A percentile compares a stretch with the other conserved stretches of the same genome.
These are phyloP conservation scores for Phaeosphaeria sp. DNA, from an alignment of 2,329 filamentous ascomycete species.

Conservation along the genomic window DNA sequence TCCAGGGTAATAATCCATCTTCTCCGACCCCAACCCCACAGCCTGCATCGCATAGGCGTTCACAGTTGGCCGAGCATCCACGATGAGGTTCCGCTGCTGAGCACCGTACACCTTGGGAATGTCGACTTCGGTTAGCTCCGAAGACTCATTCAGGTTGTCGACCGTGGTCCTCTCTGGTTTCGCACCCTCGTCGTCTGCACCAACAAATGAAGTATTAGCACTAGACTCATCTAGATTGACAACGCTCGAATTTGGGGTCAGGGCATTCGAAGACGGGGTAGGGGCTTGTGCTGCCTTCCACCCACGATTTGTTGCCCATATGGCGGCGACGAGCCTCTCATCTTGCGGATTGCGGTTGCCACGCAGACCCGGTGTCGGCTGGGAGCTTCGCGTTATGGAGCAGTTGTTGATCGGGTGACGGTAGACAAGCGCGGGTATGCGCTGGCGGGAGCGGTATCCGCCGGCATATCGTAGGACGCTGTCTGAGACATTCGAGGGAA, in stretches of 20 bases:
- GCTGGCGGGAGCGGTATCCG: constrained; percentile 83
- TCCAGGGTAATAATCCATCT: constrained; percentile 96
- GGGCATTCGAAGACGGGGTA: constrained; percentile 32
- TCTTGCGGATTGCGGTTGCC: constrained; percentile 94
- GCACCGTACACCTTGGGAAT: constrained; percentile 75
- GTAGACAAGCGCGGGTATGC: constrained; percentile 90
- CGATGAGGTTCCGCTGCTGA: constrained; percentile 91
- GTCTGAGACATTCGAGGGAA: constrained; percentile 92
- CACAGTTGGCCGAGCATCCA: constrained; percentile 91
- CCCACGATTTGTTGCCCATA: constrained; percentile 73
- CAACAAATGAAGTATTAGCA: constrained; percentile 45
- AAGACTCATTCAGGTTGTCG: constrained; percentile 39
- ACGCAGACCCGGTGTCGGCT: constrained; percentile 85
- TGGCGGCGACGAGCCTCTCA: constrained; percentile 89
- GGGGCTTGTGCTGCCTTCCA: constrained; percentile 38
- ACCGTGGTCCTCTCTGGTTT: constrained; percentile 23
- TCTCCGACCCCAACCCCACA: constrained; percentile 90
- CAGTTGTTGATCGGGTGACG: constrained; percentile 97
- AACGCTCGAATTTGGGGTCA: constrained; percentile 42
- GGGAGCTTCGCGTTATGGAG: constrained; percentile 92
- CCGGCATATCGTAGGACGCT: constrained; percentile 94
- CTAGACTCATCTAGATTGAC: constrained; percentile 41
- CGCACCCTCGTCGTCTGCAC: constrained; percentile 32
- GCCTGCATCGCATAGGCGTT: constrained; percentile 96
- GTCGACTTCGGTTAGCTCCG: constrained; percentile 44